Evolutionary conservation across 164 flowering plant genomes (phyloP), one percentile per base, ranked within the genome.

Genomic region (Berberis thunbergii): DNA sequence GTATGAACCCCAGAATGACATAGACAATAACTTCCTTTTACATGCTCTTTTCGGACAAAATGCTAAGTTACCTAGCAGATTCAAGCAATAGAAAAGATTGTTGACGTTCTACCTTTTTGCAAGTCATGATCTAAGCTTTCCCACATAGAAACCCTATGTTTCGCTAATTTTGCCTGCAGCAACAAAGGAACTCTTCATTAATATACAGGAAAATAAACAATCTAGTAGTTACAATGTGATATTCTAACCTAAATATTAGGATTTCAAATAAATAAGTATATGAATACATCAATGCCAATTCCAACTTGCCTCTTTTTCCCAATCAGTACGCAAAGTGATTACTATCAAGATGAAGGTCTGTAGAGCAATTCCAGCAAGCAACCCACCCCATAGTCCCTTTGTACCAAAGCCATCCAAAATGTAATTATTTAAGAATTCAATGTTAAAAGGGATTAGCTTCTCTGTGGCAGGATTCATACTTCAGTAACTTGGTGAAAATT

Each of bases 371-470:
- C 57, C 57, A 10, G 12, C 4, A 4, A 54, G 57, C 12, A 26
- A 6, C 39, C 57, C 57, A 54, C n/a, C 57, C 57, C 57, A 54
- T 4, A 54, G 39, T 54, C 57, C 57, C 57, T 54, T 54, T n/a
- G 12, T 6, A 54, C 39, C 4, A 12, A 54, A 54, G 4, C 6
- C 57, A 11, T 54, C 7, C 7, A 54, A 26, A 54, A 4, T 26
- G 12, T 54, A 6, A 54, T 6, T 11, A 4, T 4, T 10, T 12
- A 4, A 6, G 57, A 6, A 6, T 12, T 26, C n/a, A 0, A 54
- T 10, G n/a, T 10, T 26, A 6, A 26, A 54, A 54, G 4, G 57
- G 11, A 49, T 49, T 6, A 11, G 11, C 11, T 10, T 10, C 12
- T 10, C 39, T 26, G 57, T 6, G 4, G 57, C n/a, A 54, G 26